These are phyloP conservation scores for Coleophoma cylindrospora DNA, from an alignment of 2,329 filamentous ascomycete species.

Conservation along the genomic window DNA sequence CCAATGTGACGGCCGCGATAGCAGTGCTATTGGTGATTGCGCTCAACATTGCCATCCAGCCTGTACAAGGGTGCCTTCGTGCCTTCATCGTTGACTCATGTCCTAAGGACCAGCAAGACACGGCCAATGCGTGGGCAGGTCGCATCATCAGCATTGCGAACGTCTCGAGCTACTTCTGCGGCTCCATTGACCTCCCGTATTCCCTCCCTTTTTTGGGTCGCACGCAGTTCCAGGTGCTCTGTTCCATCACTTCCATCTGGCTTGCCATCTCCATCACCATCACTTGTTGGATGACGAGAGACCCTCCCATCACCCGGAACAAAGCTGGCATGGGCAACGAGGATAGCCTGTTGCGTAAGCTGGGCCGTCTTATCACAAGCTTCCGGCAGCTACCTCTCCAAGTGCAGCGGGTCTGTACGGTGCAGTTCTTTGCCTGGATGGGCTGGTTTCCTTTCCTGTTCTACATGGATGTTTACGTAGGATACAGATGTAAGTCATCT, in stretches of 20 bases:
- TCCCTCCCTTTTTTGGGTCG: background rate
- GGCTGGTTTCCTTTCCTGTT: conserved; percentile 29
- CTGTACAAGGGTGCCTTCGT: conserved; percentile 22
- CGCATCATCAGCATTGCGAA: conserved; percentile 21
- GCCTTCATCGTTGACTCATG: conserved; percentile 23
- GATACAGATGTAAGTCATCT: background rate
- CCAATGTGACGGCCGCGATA: background rate
- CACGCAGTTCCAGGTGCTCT: conserved; percentile 13
- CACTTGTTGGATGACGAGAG: background rate
- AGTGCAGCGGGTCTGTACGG: conserved; percentile 13
- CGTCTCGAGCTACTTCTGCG: conserved; percentile 22
- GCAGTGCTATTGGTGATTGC: conserved; percentile 15
- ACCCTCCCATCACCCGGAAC: background rate
- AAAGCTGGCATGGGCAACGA: background rate
- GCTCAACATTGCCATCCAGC: conserved; percentile 23
- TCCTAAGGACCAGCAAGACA: conserved; percentile 20
- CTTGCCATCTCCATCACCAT: background rate
- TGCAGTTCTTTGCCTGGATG: conserved; percentile 24
- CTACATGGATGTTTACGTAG: conserved; percentile 13
- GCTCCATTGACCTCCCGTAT: conserved; percentile 7
- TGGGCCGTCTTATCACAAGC: background rate
- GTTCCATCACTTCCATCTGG: conserved; percentile 3
- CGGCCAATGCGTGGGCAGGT: conserved; percentile 22
- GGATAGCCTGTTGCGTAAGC: background rate
- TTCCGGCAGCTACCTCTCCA: conserved; percentile 3